phyloP scores from a whole-genome alignment of 164 flowering plant species.

The Protea cynaroides region DNA sequence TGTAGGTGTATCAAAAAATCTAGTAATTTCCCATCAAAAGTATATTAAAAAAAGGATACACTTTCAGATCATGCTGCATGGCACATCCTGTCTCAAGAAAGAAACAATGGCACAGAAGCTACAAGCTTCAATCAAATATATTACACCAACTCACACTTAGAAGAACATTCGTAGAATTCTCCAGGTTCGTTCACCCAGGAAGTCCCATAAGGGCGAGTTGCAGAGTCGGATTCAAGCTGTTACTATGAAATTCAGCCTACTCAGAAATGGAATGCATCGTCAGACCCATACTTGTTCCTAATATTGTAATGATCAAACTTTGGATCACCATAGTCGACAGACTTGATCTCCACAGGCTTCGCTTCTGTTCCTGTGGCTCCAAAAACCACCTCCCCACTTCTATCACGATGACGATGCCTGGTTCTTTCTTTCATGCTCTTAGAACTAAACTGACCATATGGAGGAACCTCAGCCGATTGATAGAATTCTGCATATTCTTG shows the following conservation, averaged over 20 bases:
- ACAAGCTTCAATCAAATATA: neutral
- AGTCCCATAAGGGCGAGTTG: neutral
- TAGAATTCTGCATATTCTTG: constrained; percentile 71
- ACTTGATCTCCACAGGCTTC: constrained; percentile 56
- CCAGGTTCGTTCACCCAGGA: neutral
- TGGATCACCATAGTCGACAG: constrained; percentile 46
- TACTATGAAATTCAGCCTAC: neutral
- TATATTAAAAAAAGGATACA: neutral
- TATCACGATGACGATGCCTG: constrained; percentile 68
- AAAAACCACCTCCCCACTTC: constrained; percentile 45
- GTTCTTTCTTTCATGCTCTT: constrained; percentile 74
- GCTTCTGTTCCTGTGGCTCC: constrained; percentile 37
- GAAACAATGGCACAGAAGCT: neutral
- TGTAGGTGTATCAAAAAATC: no score
- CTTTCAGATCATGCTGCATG: neutral
- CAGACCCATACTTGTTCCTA: constrained; percentile 50
- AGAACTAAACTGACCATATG: constrained; percentile 32
- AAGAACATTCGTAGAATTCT: neutral
- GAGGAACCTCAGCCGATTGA: constrained; percentile 50
- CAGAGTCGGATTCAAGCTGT: neutral
- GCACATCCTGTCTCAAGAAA: neutral
- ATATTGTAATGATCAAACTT: constrained; percentile 63
- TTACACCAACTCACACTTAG: neutral
- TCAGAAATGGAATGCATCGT: constrained; percentile 43
- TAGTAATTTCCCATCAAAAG: no score